phyloP scores from a whole-genome alignment of 2,329 filamentous ascomycete genomes.

The Penicillium sp. region DNA sequence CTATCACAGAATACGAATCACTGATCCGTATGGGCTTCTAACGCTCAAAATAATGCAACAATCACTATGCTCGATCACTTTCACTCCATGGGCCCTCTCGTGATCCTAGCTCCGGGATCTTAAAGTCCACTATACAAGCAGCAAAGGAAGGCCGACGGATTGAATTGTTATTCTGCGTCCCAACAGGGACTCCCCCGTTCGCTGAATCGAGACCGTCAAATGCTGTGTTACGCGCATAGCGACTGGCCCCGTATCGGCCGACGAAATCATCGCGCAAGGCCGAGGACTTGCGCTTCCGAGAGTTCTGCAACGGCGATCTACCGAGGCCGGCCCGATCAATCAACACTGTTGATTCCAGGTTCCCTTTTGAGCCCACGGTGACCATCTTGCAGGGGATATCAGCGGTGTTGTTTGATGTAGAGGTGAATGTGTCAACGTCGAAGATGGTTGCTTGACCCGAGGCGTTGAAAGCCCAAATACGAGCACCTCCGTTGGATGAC shows the following conservation, averaged over 20 bases:
- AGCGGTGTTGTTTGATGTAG: conserved; percentile 6
- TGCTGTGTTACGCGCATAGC: conserved; percentile 6
- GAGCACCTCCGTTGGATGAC: conserved; percentile 39
- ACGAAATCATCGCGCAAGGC: conserved; percentile 21
- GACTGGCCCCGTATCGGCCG: conserved; percentile 21
- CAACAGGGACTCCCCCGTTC: background rate
- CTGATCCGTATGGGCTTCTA: background rate
- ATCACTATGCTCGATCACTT: background rate
- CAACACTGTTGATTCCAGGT: conserved; percentile 17
- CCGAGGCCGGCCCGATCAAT: conserved; percentile 13
- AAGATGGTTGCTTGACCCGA: conserved; percentile 45
- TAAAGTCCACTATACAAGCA: conserved; percentile 36
- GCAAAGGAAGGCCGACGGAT: conserved; percentile 30
- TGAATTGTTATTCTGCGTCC: conserved; percentile 1
- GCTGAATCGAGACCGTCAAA: conserved; percentile 7
- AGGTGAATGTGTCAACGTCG: conserved; percentile 39
- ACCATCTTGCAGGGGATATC: conserved; percentile 24
- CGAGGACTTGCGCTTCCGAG: conserved; percentile 28
- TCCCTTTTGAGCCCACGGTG: conserved; percentile 26
- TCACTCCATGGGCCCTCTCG: conserved; percentile 24
- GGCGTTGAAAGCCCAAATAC: conserved; percentile 50
- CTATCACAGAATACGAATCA: background rate
- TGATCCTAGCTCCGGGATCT: conserved; percentile 28
- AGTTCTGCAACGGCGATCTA: conserved; percentile 5
- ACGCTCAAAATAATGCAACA: background rate